Evolutionary conservation across 768 basidiomycete species (phyloP).

Genomic region (Thelephora ganbajun): DNA sequence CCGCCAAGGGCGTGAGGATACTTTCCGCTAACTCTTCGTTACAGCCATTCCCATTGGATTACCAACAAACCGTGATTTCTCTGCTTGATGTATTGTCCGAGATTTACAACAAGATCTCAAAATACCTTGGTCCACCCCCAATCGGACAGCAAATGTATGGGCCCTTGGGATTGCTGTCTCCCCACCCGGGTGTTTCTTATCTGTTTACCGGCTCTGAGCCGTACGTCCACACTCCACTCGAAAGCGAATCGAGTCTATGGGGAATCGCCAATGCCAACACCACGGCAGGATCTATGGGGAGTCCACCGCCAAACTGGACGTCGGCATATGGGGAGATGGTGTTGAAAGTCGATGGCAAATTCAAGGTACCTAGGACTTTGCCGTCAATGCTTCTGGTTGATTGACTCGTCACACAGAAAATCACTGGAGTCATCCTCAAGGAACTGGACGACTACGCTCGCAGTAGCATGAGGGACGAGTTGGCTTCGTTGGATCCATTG

Average conservation of each 20-base stretch:
- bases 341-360: slow-evolving; percentile 67
- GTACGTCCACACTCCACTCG: slow-evolving; percentile 16
- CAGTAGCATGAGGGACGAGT: slow-evolving; percentile 68
- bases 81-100: slow-evolving; percentile 83
- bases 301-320: slow-evolving; percentile 50
- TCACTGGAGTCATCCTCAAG: slow-evolving; percentile 63
- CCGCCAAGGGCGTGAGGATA: slow-evolving; percentile 1
- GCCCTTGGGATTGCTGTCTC: slow-evolving; percentile 58
- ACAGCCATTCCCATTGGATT: slow-evolving; percentile 83
- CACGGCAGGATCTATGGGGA: slow-evolving; percentile 21
- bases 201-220: slow-evolving; percentile 40
- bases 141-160: slow-evolving; percentile 69
- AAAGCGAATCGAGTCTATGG: slow-evolving; percentile 50
- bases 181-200: slow-evolving; percentile 75
- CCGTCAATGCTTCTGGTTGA: slow-evolving; percentile 1
- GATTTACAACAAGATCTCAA: slow-evolving; percentile 77
- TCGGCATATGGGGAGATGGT: slow-evolving; percentile 56
- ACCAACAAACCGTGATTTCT: slow-evolving; percentile 79
- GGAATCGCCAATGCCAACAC: slow-evolving; percentile 34
- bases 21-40: neutral
- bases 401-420: slow-evolving; percentile 44
- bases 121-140: slow-evolving; percentile 71
- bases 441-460: slow-evolving; percentile 77
- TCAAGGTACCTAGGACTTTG: slow-evolving; percentile 45
- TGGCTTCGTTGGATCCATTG: slow-evolving; percentile 69